Evolutionary conservation across 2,329 filamentous ascomycete genomes (phyloP).

Genomic region (Beauveria pseudobassiana): DNA sequence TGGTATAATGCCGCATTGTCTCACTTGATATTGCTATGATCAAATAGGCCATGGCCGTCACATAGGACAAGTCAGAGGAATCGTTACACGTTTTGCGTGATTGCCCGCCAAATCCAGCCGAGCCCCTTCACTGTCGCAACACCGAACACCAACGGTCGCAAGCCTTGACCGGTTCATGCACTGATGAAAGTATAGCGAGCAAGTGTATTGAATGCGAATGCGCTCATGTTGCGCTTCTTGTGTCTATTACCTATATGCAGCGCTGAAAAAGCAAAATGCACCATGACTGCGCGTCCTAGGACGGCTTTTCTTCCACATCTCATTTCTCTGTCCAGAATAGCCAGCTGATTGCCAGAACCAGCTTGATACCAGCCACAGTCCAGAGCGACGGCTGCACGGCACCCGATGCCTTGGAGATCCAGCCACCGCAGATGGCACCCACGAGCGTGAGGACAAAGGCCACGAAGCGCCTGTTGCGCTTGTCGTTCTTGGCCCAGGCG

Average conservation of each 20-base stretch:
- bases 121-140: neutral
- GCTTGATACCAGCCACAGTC: conserved; percentile 38
- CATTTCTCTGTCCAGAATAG: conserved; percentile 23
- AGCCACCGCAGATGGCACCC: conserved; percentile 41
- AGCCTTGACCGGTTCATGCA: neutral
- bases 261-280: conserved; percentile 5
- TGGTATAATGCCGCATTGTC: neutral
- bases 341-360: conserved; percentile 30
- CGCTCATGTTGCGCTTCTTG: neutral
- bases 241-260: conserved; percentile 11
- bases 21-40: too few relatives aligned
- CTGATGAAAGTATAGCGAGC: neutral
- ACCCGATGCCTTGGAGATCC: conserved; percentile 35
- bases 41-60: neutral
- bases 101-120: neutral
- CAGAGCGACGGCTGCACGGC: conserved; percentile 37
- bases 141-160: neutral
- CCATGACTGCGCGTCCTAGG: neutral
- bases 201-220: neutral
- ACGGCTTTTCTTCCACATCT: neutral
- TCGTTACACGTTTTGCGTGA: neutral
- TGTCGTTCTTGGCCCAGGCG: conserved; percentile 35
- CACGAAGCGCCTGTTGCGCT: conserved; percentile 40
- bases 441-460: conserved; percentile 38
- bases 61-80: neutral